These are phyloP conservation scores for Sporodiniella umbellata DNA, from an alignment of 371 early-diverging fungal genomes.

Conservation along the genomic window DNA sequence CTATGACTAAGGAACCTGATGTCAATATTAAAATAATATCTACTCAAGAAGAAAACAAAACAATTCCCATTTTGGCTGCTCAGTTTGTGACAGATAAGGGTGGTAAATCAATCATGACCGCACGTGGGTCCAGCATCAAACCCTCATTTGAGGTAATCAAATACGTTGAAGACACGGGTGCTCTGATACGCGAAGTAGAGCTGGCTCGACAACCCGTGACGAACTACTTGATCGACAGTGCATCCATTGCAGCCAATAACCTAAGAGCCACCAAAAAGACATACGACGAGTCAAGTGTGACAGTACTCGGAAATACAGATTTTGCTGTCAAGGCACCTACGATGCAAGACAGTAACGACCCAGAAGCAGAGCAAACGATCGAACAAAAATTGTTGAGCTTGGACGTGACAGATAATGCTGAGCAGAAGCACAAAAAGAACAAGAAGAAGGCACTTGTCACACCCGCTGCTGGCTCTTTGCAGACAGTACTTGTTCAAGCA, in stretches of 20 bases:
- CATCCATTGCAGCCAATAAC: slow-evolving; percentile 49
- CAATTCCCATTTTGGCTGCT: slow-evolving; percentile 65
- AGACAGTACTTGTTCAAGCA: slow-evolving; percentile 74
- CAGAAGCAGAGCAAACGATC: slow-evolving; percentile 27
- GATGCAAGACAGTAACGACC: slow-evolving; percentile 10
- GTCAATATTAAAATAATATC: slow-evolving; percentile 51
- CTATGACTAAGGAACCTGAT: slow-evolving; percentile 62
- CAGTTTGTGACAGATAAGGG: slow-evolving; percentile 48
- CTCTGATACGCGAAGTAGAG: slow-evolving; percentile 34
- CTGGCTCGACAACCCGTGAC: slow-evolving; percentile 51
- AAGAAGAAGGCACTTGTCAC: slow-evolving; percentile 18
- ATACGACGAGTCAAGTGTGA: slow-evolving; percentile 47
- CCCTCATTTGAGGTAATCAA: slow-evolving; percentile 72
- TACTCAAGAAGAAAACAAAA: slow-evolving; percentile 29
- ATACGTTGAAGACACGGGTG: slow-evolving; percentile 29
- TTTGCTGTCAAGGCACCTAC: slow-evolving; percentile 35
- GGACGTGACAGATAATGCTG: slow-evolving; percentile 23
- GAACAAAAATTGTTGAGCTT: slow-evolving; percentile 34
- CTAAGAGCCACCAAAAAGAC: slow-evolving; percentile 46
- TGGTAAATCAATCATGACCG: slow-evolving; percentile 58
- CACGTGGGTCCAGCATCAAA: slow-evolving; percentile 67
- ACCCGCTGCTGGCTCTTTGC: slow-evolving; percentile 61
- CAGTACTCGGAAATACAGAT: slow-evolving; percentile 41
- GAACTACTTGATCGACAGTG: slow-evolving; percentile 54
- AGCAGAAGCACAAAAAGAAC: slow-evolving; percentile 13